Conservation (phyloP, 164 flowering plant species). For the Annona cherimola region DNA sequence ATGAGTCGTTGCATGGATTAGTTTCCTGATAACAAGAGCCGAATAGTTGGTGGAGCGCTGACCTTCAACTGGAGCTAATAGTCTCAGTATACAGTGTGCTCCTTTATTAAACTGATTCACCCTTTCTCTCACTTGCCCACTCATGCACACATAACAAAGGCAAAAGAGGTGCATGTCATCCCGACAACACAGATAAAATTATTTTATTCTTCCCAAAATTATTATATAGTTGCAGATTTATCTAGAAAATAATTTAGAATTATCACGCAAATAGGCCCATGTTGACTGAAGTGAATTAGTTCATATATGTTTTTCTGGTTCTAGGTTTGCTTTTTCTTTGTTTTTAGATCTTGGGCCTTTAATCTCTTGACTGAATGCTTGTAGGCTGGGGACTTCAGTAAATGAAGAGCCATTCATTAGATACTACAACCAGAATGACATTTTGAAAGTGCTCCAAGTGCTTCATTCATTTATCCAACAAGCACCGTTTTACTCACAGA, state of each 20-base stretch:
- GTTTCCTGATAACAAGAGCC: too few relatives aligned
- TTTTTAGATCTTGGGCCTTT: not conserved
- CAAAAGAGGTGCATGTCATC: too few relatives aligned
- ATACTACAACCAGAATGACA: constrained; percentile 67
- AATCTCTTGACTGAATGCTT: constrained; percentile 12
- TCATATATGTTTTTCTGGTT: not conserved
- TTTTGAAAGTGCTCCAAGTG: constrained; percentile 45
- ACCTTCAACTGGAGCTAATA: too few relatives aligned
- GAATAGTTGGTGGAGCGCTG: too few relatives aligned
- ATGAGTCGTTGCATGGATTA: too few relatives aligned
- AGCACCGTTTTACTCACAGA: constrained; percentile 38
- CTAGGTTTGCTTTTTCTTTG: not conserved
- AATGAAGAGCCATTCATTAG: constrained; percentile 32
- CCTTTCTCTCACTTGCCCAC: too few relatives aligned
- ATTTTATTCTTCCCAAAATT: not conserved
- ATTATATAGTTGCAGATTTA: too few relatives aligned
- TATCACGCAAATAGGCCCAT: not conserved
- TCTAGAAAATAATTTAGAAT: too few relatives aligned
- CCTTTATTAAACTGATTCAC: too few relatives aligned
- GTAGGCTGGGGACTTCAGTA: constrained; percentile 53
- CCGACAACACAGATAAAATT: too few relatives aligned
- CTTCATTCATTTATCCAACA: constrained; percentile 48
- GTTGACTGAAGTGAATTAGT: not conserved
- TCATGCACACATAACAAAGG: too few relatives aligned
- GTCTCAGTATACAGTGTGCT: too few relatives aligned